Percentiles rank a stretch among this genome's conserved stretches.
phyloP scores from a whole-genome alignment of 2,329 filamentous ascomycete genomes.

The Pseudogymnoascus sp. region DNA sequence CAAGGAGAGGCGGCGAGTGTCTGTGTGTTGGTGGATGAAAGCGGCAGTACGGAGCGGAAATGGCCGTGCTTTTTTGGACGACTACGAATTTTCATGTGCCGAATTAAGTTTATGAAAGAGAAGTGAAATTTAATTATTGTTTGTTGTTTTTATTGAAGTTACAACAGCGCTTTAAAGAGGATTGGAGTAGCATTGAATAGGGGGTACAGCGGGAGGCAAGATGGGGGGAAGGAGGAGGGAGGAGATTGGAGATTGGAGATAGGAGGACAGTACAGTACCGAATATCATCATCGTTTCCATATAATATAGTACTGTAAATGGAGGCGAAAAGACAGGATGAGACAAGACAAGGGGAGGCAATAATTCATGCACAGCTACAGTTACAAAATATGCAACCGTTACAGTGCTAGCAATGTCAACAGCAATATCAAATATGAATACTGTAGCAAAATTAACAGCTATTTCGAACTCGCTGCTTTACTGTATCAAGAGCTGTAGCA shows the following conservation, averaged over 20 bases:
- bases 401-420: not conserved
- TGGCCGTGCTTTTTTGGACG: not conserved
- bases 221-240: not conserved
- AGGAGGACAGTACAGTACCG: not conserved
- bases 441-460: not conserved
- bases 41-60: slow-evolving; percentile 3
- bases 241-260: not conserved
- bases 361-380: not conserved
- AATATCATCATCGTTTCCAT: no score
- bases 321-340: not conserved
- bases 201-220: not conserved
- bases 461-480: no score
- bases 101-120: not conserved
- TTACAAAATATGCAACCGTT: no score
- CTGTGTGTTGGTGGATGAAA: slow-evolving; percentile 8
- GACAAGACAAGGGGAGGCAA: not conserved
- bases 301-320: not conserved
- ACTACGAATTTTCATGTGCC: not conserved
- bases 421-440: not conserved
- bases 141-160: not conserved
- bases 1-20: not conserved
- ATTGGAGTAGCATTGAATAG: not conserved
- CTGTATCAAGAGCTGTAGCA: not conserved
- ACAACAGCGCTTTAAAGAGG: not conserved
- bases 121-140: not conserved